Percentiles rank a stretch among this genome's conserved stretches.
phyloP scores from a whole-genome alignment of 148 eudicot species.

The Polygonum aviculare region DNA sequence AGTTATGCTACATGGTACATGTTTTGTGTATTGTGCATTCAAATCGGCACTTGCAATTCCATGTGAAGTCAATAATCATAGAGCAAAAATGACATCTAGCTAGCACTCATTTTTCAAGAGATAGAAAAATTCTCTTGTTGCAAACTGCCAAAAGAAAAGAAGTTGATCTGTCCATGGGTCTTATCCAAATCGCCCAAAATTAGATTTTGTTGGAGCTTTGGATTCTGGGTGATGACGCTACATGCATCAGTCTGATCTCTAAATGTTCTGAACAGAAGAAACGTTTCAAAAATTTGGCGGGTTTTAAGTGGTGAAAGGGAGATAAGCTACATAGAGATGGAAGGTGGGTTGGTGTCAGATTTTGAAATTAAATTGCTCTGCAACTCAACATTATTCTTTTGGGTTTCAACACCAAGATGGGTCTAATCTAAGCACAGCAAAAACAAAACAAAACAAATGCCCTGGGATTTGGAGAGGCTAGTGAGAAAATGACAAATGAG shows the following conservation, averaged over 20 bases:
- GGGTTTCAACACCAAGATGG: constrained; percentile 8
- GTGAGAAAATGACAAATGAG: background rate
- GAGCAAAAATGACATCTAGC: too few species aligned
- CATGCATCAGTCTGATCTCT: background rate
- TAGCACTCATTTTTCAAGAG: background rate
- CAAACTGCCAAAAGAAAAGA: constrained; percentile 1
- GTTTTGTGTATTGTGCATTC: too few species aligned
- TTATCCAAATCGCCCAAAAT: constrained; percentile 2
- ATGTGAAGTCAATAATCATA: too few species aligned
- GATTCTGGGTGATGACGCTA: background rate
- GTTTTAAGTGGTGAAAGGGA: constrained; percentile 7
- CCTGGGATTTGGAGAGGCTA: constrained; percentile 1
- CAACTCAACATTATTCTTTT: constrained; percentile 2
- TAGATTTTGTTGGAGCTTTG: background rate
- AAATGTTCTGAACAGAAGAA: background rate
- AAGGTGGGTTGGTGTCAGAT: background rate
- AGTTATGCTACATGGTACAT: too few species aligned
- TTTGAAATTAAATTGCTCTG: constrained; percentile 1
- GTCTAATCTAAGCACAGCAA: background rate
- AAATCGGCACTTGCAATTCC: too few species aligned
- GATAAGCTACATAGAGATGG: background rate
- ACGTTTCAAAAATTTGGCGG: background rate
- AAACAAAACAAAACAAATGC: background rate
- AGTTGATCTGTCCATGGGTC: background rate
- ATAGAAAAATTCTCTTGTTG: background rate